Evolutionary conservation across 208 protist species (phyloP).

Genomic region (Acanthamoeba healyi): DNA sequence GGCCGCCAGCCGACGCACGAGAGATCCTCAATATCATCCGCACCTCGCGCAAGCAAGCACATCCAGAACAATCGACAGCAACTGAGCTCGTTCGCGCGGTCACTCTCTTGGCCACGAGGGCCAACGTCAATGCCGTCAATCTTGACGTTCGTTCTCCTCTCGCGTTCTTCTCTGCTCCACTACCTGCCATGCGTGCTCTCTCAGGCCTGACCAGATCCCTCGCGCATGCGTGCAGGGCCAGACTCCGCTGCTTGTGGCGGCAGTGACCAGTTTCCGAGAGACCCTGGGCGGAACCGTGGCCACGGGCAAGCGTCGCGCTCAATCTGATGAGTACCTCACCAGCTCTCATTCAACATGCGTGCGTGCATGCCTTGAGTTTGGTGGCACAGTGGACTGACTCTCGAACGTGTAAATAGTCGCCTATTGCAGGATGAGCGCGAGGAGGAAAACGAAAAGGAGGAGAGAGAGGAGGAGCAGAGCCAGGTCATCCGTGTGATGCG

Average conservation of each 20-base stretch:
- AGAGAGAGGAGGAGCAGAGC: neutral
- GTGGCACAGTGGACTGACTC: no score
- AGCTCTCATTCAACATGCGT: neutral
- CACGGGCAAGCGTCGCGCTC: no score
- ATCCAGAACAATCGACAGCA: no score
- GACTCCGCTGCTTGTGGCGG: neutral
- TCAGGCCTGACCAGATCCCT: no score
- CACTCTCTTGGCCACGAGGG: neutral
- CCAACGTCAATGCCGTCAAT: neutral
- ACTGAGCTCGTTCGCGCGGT: no score
- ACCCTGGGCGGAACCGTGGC: no score
- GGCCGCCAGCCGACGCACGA: no score
- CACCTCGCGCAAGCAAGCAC: no score
- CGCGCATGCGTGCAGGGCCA: neutral
- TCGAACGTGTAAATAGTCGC: neutral
- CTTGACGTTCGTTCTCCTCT: neutral
- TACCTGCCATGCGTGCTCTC: neutral
- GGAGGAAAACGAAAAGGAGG: no score
- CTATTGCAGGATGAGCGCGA: no score
- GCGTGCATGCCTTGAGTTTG: no score
- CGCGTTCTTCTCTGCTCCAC: neutral
- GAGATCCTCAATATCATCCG: no score
- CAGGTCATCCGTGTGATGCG: neutral
- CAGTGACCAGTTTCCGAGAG: neutral
- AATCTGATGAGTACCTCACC: neutral